phyloP scores from a whole-genome alignment of 805 yeast genomes.

The Debaryomyces castellii region DNA sequence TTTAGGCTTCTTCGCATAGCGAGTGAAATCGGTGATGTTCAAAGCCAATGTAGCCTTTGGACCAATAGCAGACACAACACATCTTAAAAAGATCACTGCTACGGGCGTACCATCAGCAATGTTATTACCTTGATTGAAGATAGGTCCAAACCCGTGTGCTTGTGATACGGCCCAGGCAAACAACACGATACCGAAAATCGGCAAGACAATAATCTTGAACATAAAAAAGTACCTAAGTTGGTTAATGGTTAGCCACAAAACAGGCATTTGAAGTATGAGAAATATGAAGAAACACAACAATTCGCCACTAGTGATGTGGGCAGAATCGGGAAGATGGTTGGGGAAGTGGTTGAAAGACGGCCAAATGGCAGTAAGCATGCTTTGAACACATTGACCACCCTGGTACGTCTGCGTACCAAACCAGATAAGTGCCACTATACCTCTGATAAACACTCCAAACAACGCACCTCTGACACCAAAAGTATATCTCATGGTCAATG shows the following conservation, averaged over 20 bases:
- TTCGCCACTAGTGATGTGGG: slow-evolving; percentile 20
- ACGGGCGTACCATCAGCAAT: slow-evolving; percentile 18
- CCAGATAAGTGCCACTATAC: slow-evolving; percentile 28
- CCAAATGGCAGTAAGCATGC: slow-evolving; percentile 24
- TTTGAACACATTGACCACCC: slow-evolving; percentile 23
- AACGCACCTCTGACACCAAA: slow-evolving; percentile 32
- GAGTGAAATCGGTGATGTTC: slow-evolving; percentile 38
- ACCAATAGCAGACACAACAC: slow-evolving; percentile 29
- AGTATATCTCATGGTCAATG: slow-evolving; percentile 16
- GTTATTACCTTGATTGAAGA: slow-evolving; percentile 15
- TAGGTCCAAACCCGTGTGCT: slow-evolving; percentile 13
- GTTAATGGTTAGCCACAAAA: slow-evolving; percentile 29
- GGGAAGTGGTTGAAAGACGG: slow-evolving; percentile 20
- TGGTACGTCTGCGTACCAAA: slow-evolving; percentile 23
- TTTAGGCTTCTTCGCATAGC: slow-evolving; percentile 31
- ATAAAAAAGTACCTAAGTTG: slow-evolving; percentile 34
- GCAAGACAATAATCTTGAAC: slow-evolving; percentile 26
- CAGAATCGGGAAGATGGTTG: slow-evolving; percentile 23
- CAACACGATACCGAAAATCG: slow-evolving; percentile 28
- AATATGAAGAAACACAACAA: slow-evolving; percentile 32
- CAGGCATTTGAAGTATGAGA: slow-evolving; percentile 29
- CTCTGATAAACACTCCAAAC: slow-evolving; percentile 29
- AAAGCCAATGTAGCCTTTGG: slow-evolving; percentile 37
- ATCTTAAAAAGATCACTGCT: slow-evolving; percentile 20
- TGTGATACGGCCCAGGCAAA: slow-evolving; percentile 26